A percentile compares a stretch with the other conserved stretches of the same genome.
These are phyloP conservation scores for Kickxella alabastrina DNA, from an alignment of 192 early-diverging fungal species.

Conservation along the genomic window DNA sequence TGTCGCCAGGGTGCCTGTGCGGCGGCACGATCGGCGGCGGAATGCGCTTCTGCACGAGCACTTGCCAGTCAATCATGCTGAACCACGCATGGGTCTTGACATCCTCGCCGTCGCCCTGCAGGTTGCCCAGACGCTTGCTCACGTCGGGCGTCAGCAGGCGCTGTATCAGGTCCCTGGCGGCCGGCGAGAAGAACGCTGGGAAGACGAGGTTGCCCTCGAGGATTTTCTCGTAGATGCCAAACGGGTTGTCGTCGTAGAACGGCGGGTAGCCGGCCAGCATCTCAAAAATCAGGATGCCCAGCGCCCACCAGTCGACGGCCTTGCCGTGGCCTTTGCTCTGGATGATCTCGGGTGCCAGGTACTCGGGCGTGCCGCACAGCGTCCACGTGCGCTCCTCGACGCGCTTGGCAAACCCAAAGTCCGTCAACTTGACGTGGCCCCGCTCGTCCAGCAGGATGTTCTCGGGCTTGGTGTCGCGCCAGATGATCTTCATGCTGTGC, in stretches of 20 bases:
- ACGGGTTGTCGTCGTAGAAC: constrained; percentile 96
- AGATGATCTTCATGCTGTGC: constrained; percentile 91
- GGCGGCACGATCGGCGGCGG: constrained; percentile 87
- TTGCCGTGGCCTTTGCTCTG: constrained; percentile 96
- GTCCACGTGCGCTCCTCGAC: constrained; percentile 93
- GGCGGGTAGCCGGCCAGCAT: constrained; percentile 98
- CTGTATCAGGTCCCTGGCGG: constrained; percentile 87
- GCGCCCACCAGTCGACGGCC: constrained; percentile 98
- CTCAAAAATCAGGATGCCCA: constrained; percentile 96
- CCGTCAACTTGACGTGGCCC: constrained; percentile 96
- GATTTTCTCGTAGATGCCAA: constrained; percentile 99
- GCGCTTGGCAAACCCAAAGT: constrained; percentile 97
- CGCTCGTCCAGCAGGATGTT: constrained; percentile 75
- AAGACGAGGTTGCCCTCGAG: constrained; percentile 85
- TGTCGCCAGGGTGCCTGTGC: constrained; percentile 86
- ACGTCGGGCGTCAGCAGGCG: constrained; percentile 87
- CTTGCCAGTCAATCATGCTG: constrained; percentile 86
- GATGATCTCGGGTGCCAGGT: constrained; percentile 96
- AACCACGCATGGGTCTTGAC: constrained; percentile 96
- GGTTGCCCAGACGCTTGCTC: constrained; percentile 90
- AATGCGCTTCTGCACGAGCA: constrained; percentile 70
- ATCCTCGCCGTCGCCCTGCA: constrained; percentile 87
- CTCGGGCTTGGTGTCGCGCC: constrained; percentile 96
- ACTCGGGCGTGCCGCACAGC: constrained; percentile 96
- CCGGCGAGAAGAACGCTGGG: constrained; percentile 78